Percentiles rank a stretch among this genome's conserved stretches.
These are phyloP conservation scores for Saussurea involucrata DNA, from an alignment of 129 eudicot genomes.

Conservation along the genomic window DNA sequence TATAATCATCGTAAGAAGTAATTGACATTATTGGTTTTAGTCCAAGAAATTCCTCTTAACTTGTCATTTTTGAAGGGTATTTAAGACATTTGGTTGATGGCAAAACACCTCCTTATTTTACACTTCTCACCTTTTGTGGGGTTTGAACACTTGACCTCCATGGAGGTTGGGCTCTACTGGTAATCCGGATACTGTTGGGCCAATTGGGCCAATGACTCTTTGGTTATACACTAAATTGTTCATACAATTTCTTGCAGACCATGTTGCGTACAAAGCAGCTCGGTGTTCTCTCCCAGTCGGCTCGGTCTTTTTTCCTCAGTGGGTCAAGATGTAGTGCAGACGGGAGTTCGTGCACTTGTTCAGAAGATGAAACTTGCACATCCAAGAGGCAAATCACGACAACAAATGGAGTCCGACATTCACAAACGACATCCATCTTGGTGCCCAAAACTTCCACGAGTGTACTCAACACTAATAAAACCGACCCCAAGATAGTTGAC, in stretches of 20 bases:
- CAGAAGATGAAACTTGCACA: constrained; percentile 81
- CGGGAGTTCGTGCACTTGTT: constrained; percentile 88
- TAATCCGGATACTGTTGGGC: neutral
- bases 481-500: constrained; percentile 29
- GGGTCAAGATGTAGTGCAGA: constrained; percentile 90
- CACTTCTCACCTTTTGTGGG: neutral
- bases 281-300: constrained; percentile 76
- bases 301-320: constrained; percentile 76
- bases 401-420: constrained; percentile 30
- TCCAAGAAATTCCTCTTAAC: neutral
- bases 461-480: constrained; percentile 27
- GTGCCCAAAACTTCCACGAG: constrained; percentile 40
- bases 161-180: neutral
- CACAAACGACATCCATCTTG: constrained; percentile 45
- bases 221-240: neutral
- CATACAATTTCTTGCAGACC: constrained; percentile 28
- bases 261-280: constrained; percentile 96
- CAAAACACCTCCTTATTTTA: too few species aligned
- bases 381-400: constrained; percentile 53
- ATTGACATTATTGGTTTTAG: neutral
- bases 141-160: neutral
- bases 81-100: neutral
- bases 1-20: neutral
- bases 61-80: neutral
- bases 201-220: neutral